Base-by-base conservation (phyloP, 2,329 filamentous ascomycete species). In the Aspergillus neoniger region DNA sequence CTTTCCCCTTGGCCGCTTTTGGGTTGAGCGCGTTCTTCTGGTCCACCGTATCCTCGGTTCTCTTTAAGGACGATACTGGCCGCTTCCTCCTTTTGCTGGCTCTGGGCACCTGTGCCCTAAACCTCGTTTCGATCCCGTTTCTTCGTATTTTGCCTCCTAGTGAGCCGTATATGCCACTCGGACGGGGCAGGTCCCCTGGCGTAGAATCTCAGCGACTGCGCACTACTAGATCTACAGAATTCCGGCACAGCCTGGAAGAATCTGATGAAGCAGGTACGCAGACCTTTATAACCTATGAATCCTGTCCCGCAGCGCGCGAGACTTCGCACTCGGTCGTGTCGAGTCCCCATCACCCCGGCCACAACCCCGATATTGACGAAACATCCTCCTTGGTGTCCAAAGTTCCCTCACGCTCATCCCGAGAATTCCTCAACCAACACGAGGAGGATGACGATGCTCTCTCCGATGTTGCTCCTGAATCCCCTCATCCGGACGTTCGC, bases 1-100 rank as follows among this genome's bases (percentile, higher is more conserved):
- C 93, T 1, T 95, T 98, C 69, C 94, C 95, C 5, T 79, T 98
- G 58, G 91, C 95, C 59, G 93, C 91, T 3, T 98, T 98, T 72
- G 95, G 95, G 3, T 80, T 99, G 59, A 97, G 93, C 74, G 95
- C 95, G 57, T 95, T 99, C 78, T 96, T 98, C 81, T 99, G 97
- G 79, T 94, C 95, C 0, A 83, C 88, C 2, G 78, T 96, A 36
- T 91, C 92, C 21, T 86, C 87, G 17, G 72, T 96, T 50, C 80
- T 91, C 43, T 93, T 96, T 72, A 91, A 91, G 2, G 91, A 92
- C 41, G 87, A 96, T 69, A 95, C 92, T 0, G 89, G 89, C 58
- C 85, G 86, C 41, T 93, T 97, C 68, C 82, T 99, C 59, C 81
- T 94, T 65, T 80, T 98, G 28, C 82, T 99, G 43, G 87, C 92